These are phyloP conservation scores for Emergomyces africanus DNA, from an alignment of 2,329 filamentous ascomycete species.

Conservation along the genomic window DNA sequence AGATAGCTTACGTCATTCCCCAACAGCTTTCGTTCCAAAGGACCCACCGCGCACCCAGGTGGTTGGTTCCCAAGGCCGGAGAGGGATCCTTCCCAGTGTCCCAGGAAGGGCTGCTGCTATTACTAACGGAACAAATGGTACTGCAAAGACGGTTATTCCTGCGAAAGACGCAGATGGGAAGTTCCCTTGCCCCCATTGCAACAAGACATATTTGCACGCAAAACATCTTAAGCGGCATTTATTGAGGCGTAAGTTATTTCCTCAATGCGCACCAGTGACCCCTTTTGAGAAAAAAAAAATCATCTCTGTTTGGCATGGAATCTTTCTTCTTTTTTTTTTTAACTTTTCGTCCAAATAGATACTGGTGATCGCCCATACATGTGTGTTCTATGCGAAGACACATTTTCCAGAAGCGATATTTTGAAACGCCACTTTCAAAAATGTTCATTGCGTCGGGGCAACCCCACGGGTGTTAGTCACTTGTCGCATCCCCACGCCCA, in stretches of 20 bases:
- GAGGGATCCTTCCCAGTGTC: slow-evolving; percentile 83
- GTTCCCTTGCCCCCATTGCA: slow-evolving; percentile 95
- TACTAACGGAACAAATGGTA: slow-evolving; percentile 45
- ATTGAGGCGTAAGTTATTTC: slow-evolving; percentile 69
- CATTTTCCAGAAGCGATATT: slow-evolving; percentile 95
- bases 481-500: slow-evolving; percentile 85
- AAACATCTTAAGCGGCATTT: slow-evolving; percentile 97
- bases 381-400: slow-evolving; percentile 95
- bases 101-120: slow-evolving; percentile 72
- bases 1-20: slow-evolving; percentile 27
- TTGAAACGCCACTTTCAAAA: slow-evolving; percentile 99
- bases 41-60: slow-evolving; percentile 57
- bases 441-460: slow-evolving; percentile 90
- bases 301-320: background rate
- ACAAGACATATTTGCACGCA: slow-evolving; percentile 92
- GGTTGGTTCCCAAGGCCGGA: slow-evolving; percentile 83
- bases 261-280: too few species aligned
- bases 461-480: slow-evolving; percentile 89
- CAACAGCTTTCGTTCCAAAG: slow-evolving; percentile 27
- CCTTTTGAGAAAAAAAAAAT: too few species aligned
- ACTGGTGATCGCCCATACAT: slow-evolving; percentile 97
- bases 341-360: slow-evolving; percentile 45
- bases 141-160: slow-evolving; percentile 66
- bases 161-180: slow-evolving; percentile 96
- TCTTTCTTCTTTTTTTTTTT: slow-evolving; percentile 1